Conservation (phyloP, 192 early-diverging fungal species). For the Spinellus fusiger region DNA sequence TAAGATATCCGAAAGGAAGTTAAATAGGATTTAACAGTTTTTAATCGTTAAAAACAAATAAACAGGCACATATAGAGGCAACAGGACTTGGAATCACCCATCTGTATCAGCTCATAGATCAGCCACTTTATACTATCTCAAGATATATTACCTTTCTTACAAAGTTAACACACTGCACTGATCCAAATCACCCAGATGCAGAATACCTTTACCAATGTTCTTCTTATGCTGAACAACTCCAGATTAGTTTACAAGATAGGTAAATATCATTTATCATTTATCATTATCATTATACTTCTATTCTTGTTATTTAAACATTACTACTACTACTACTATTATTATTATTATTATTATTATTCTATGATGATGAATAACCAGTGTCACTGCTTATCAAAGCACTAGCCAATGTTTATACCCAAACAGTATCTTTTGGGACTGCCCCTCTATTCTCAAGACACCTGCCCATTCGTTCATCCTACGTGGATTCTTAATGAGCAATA, state of each 20-base stretch:
- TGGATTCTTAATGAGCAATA: too few relatives aligned
- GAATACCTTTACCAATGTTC: background rate
- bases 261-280: too few relatives aligned
- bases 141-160: background rate
- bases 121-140: background rate
- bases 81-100: background rate
- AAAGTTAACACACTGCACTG: background rate
- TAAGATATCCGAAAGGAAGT: too few relatives aligned
- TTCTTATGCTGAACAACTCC: background rate
- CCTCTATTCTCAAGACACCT: too few relatives aligned
- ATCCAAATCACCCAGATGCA: constrained; percentile 4
- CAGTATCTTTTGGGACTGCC: background rate
- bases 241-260: background rate
- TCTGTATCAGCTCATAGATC: background rate
- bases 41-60: background rate
- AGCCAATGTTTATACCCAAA: background rate
- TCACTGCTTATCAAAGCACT: too few relatives aligned
- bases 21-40: too few relatives aligned
- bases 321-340: too few relatives aligned
- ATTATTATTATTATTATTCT: too few relatives aligned
- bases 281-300: too few relatives aligned
- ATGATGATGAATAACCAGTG: too few relatives aligned
- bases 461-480: too few relatives aligned
- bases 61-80: background rate
- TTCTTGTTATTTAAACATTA: too few relatives aligned